Conservation (phyloP, 768 basidiomycete species). For the Auriscalpium orientale region DNA sequence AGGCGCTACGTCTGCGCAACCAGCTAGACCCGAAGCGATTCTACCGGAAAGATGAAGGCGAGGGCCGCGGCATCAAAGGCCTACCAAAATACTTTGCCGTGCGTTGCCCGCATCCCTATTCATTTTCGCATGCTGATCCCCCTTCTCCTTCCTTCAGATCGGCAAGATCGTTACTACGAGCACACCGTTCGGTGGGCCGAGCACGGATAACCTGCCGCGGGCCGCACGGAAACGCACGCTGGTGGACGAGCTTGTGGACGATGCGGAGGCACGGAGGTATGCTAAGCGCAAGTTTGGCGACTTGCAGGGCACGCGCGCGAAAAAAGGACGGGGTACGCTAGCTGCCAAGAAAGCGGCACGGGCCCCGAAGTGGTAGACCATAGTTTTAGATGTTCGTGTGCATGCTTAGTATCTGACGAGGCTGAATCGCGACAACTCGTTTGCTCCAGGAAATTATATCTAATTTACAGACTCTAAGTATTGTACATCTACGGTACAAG, state of each 20-base stretch:
- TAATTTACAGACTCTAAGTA: too few relatives aligned
- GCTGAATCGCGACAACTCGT: too few relatives aligned
- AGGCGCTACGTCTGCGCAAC: conserved; percentile 78
- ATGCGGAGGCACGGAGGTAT: conserved; percentile 78
- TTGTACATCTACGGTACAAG: too few relatives aligned
- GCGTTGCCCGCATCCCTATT: conserved; percentile 19
- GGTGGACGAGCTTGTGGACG: conserved; percentile 85
- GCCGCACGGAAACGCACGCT: conserved; percentile 71
- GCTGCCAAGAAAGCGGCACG: conserved; percentile 54
- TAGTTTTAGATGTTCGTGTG: too few relatives aligned
- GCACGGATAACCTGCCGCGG: conserved; percentile 62
- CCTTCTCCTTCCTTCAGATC: conserved; percentile 39
- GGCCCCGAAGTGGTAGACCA: conserved; percentile 56
- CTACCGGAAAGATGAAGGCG: conserved; percentile 80
- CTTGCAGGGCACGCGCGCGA: conserved; percentile 58
- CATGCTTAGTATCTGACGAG: too few relatives aligned
- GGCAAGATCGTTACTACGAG: conserved; percentile 67
- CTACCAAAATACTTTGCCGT: conserved; percentile 90
- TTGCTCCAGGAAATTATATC: too few relatives aligned
- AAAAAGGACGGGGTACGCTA: conserved; percentile 65
- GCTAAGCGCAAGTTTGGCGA: conserved; percentile 90
- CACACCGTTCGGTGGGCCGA: conserved; percentile 66
- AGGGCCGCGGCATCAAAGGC: conserved; percentile 78
- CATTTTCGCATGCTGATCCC: conserved; percentile 3
- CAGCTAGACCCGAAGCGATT: conserved; percentile 90